Conservation (phyloP, 1,284 basidiomycete species). For the Vanrija sp. region DNA sequence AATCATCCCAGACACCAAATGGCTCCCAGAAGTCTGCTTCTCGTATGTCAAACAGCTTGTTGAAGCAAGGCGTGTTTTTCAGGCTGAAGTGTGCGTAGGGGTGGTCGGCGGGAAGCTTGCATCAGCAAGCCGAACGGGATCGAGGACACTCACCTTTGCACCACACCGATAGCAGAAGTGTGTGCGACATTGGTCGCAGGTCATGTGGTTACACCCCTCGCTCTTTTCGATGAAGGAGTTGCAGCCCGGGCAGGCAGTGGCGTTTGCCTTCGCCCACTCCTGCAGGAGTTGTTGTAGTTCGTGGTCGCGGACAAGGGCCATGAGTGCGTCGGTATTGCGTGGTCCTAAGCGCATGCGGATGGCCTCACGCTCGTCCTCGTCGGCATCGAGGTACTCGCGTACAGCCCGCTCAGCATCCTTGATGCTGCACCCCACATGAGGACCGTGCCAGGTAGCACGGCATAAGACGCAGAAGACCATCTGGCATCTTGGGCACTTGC, state of each 20-base stretch:
- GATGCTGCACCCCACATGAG: conserved; percentile 36
- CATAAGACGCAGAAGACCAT: conserved; percentile 43
- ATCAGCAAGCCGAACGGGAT: no score
- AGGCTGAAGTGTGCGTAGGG: conserved; percentile 43
- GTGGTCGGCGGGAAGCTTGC: conserved; percentile 30
- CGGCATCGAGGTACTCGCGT: conserved; percentile 37
- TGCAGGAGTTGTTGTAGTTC: conserved; percentile 5
- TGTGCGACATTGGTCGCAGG: conserved; percentile 36
- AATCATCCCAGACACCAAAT: no score
- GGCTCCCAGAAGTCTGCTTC: no score
- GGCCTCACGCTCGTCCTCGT: conserved; percentile 15
- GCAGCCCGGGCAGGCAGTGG: conserved; percentile 43
- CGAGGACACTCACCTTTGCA: conserved; percentile 21
- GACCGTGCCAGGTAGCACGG: conserved; percentile 43
- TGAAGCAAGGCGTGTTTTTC: conserved; percentile 34
- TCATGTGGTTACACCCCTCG: conserved; percentile 49
- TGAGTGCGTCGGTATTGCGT: conserved; percentile 1
- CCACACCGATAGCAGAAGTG: conserved; percentile 49
- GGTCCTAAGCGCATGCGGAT: conserved; percentile 6
- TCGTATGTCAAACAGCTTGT: conserved; percentile 38
- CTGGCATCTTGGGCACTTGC: conserved; percentile 32
- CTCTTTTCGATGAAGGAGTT: conserved; percentile 45
- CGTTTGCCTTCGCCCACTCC: conserved; percentile 38
- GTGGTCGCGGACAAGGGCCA: conserved; percentile 5
- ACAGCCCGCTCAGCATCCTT: conserved; percentile 16